phyloP scores from a whole-genome alignment of 2,329 filamentous ascomycete species.

The Scolecobasidium constrictum region DNA sequence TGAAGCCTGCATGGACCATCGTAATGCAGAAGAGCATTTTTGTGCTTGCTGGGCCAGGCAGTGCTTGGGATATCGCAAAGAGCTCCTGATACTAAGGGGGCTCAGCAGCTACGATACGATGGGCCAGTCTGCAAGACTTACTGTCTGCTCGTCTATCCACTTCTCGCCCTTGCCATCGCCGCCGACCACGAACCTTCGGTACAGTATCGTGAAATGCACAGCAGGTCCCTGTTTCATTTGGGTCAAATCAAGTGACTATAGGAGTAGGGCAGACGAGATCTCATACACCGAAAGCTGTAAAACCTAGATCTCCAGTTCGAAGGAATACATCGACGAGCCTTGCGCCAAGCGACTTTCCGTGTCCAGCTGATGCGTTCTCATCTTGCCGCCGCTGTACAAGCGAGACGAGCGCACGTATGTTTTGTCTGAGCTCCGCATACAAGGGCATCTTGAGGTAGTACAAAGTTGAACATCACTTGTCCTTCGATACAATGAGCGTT shows the following conservation, averaged over 20 bases:
- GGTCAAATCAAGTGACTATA: too few species aligned
- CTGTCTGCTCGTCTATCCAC: conserved; percentile 62
- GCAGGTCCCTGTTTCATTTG: too few species aligned
- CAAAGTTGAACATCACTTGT: too few species aligned
- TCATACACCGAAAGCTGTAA: conserved; percentile 58
- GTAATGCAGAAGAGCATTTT: conserved; percentile 63
- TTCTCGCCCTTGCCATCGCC: conserved; percentile 27
- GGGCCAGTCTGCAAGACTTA: conserved; percentile 20
- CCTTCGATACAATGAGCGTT: too few species aligned
- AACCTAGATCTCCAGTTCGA: conserved; percentile 47
- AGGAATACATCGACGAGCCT: conserved; percentile 16
- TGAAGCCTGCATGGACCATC: conserved; percentile 49
- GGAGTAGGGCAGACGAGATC: too few species aligned
- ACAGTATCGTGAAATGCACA: conserved; percentile 59
- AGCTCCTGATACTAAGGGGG: conserved; percentile 54
- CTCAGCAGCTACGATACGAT: not conserved
- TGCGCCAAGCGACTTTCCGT: not conserved
- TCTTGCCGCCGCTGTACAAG: not conserved
- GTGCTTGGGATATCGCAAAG: conserved; percentile 58
- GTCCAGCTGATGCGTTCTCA: not conserved
- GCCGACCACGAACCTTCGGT: conserved; percentile 48
- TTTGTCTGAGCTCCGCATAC: too few species aligned
- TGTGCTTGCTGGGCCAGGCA: conserved; percentile 57
- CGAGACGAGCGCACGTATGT: not conserved
- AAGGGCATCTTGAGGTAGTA: too few species aligned